Evolutionary conservation across 2,329 filamentous ascomycete species (phyloP), one percentile per base, ranked within the genome.

Genomic region (Microsporum ferrugineum): DNA sequence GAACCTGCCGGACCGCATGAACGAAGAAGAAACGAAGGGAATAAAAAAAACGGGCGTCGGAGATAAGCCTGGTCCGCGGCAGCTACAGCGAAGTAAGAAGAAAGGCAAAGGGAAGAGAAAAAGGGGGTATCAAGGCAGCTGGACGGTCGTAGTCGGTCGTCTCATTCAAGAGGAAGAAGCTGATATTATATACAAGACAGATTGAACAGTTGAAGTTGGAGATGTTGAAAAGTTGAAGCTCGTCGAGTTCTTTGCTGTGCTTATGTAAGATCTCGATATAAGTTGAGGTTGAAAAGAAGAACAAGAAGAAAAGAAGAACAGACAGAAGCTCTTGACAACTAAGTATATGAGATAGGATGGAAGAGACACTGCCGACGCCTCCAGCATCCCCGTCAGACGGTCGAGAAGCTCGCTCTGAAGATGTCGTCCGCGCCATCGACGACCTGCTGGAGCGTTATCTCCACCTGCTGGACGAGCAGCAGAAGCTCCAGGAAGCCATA

Each of bases 401-500:
- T 53, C 55, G 58, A 60, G 55, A 63, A 33, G 61, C 61, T 49
- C 65, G 63, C 55, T 60, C 68, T 29, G 63, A 65, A 17, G 61
- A 73, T 59, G 63, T 73, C 45, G 63, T 71, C 60, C 64, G 69
- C 61, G 68, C 69, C 14, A 70, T 78, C 57, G 75, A 79, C 64
- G 61, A 62, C 27, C 68, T 77, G 47, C 69, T 79, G 14, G 73
- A 77, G 61, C 71, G 68, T 33, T 79, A 79, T 65, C 70, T 79
- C 49, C 62, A 69, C 33, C 71, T 78, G 7, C 68, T 78, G 31
- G 74, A 79, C 67, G 67, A 68, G 31, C 74, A 79, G 60, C 76
- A 77, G 60, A 68, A 68, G 41, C 63, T 77, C 47, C 76, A 76
- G 43, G 66, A 69, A 36, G 68, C 72, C 8, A 61, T 78, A 3